phyloP scores from a whole-genome alignment of 345 rosid genomes.

The Cardamine resedifolia region DNA sequence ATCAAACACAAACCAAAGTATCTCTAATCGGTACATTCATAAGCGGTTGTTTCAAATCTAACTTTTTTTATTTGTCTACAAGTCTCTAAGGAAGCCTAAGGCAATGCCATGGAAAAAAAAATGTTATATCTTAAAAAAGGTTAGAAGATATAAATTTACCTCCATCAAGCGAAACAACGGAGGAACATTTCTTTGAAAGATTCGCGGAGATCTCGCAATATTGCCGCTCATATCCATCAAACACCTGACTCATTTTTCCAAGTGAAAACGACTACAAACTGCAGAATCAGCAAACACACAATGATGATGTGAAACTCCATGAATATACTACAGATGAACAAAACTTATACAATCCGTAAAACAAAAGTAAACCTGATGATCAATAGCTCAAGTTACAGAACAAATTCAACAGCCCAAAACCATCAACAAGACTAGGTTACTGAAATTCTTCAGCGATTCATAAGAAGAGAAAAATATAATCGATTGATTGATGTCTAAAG shows the following conservation, averaged over 20 bases:
- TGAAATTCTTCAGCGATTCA: neutral
- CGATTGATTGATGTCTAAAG: neutral
- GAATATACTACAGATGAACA: neutral
- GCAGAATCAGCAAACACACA: constrained; percentile 17
- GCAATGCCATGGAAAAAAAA: neutral
- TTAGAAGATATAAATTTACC: constrained; percentile 36
- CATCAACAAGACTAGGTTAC: neutral
- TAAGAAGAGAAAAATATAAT: neutral
- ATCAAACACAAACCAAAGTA: neutral
- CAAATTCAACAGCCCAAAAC: neutral
- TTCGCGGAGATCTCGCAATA: constrained; percentile 66
- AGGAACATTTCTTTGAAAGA: constrained; percentile 56
- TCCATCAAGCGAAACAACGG: constrained; percentile 51
- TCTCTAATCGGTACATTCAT: neutral
- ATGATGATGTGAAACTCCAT: neutral
- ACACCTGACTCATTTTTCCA: constrained; percentile 60
- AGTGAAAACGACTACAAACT: neutral
- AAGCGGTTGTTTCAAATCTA: neutral
- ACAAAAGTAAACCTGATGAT: neutral
- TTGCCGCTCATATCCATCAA: constrained; percentile 58
- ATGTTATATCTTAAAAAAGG: neutral
- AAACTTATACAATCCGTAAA: neutral
- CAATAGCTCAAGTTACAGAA: neutral
- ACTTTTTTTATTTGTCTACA: neutral
- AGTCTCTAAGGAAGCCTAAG: neutral